These are phyloP conservation scores for Exophiala dermatitidis DNA, from an alignment of 2,329 filamentous ascomycete species.

Conservation along the genomic window DNA sequence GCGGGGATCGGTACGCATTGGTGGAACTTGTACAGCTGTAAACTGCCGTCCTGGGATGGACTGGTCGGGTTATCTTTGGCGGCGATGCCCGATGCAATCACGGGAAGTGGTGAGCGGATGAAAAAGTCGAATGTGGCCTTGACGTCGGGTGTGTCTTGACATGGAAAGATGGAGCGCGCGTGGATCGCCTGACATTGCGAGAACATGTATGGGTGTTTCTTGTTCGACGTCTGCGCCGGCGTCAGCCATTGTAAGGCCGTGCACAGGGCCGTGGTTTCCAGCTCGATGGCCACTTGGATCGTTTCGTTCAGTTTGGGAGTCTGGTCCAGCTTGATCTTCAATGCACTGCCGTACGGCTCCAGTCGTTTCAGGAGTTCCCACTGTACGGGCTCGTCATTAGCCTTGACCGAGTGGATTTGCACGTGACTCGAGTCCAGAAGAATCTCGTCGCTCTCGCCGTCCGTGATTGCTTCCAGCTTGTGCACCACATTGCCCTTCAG, in stretches of 20 bases:
- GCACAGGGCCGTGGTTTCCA: conserved; percentile 79
- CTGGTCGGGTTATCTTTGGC: conserved; percentile 41
- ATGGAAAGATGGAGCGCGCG: conserved; percentile 86
- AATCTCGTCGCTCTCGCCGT: conserved; percentile 66
- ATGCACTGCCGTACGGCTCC: conserved; percentile 57
- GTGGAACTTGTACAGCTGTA: conserved; percentile 70
- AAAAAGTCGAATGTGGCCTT: conserved; percentile 93
- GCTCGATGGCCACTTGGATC: conserved; percentile 52
- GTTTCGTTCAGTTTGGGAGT: conserved; percentile 41
- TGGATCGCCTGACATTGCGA: conserved; percentile 97
- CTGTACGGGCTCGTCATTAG: conserved; percentile 57
- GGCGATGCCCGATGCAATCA: conserved; percentile 81
- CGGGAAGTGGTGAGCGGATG: conserved; percentile 75
- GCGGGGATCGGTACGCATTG: conserved; percentile 89
- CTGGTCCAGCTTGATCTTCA: conserved; percentile 44
- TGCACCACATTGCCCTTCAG: conserved; percentile 71
- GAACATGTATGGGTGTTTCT: conserved; percentile 95
- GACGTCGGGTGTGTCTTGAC: conserved; percentile 94
- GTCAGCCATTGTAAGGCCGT: conserved; percentile 94
- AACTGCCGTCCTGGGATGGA: conserved; percentile 47
- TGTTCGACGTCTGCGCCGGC: conserved; percentile 87
- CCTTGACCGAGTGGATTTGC: conserved; percentile 61
- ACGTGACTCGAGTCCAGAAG: conserved; percentile 84
- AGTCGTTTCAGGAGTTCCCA: conserved; percentile 65
- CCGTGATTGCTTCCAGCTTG: conserved; percentile 67